phyloP scores from a whole-genome alignment of 1,284 basidiomycete genomes.

The Cryptococcus sp. region DNA sequence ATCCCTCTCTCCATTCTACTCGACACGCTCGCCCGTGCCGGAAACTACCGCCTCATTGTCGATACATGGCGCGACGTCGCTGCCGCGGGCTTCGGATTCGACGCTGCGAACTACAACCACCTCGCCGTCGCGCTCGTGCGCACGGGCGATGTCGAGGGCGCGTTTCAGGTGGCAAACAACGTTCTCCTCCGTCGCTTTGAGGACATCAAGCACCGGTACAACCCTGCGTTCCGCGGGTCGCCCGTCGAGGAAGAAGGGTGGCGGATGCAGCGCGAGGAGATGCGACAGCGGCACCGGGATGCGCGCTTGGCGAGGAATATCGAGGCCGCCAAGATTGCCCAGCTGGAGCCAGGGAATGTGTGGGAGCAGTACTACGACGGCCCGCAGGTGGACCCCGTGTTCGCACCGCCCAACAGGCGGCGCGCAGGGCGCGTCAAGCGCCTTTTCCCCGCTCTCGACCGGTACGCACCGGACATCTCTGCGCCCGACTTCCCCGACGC shows the following conservation, averaged over 20 bases:
- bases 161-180: slow-evolving; percentile 76
- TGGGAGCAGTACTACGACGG: no score
- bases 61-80: slow-evolving; percentile 66
- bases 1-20: slow-evolving; percentile 82
- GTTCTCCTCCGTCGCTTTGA: slow-evolving; percentile 67
- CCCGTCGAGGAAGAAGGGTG: neutral
- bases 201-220: slow-evolving; percentile 24
- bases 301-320: no score
- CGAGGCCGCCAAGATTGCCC: no score
- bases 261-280: neutral
- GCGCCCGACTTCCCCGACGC: neutral
- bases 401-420: slow-evolving; percentile 34
- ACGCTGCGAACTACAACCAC: slow-evolving; percentile 92
- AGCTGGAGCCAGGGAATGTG: no score
- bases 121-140: slow-evolving; percentile 70
- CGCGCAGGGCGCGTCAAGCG: slow-evolving; percentile 5
- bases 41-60: slow-evolving; percentile 63
- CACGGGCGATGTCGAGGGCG: slow-evolving; percentile 73
- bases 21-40: slow-evolving; percentile 66
- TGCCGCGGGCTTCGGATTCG: slow-evolving; percentile 71
- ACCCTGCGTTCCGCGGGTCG: slow-evolving; percentile 20
- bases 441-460: neutral
- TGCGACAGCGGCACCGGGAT: no score
- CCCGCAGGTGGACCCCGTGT: slow-evolving; percentile 12
- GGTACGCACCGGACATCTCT: neutral